Evolutionary conservation across 768 basidiomycete genomes (phyloP).

Genomic region (Ramaria sp.): DNA sequence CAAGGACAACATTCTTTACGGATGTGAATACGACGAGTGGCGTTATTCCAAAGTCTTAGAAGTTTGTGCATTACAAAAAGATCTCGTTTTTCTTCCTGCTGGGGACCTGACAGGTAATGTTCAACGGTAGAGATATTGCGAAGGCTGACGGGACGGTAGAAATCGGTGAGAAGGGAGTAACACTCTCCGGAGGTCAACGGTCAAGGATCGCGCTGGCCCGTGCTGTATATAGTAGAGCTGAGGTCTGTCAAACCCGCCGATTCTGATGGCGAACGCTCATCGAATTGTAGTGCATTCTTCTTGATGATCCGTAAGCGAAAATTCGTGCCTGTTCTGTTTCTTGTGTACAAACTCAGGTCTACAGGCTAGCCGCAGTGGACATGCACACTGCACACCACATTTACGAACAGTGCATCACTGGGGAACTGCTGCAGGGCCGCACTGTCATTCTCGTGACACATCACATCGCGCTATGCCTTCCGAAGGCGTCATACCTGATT

Average conservation of each 20-base stretch:
- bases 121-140: slow-evolving; percentile 1
- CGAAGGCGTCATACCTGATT: slow-evolving; percentile 56
- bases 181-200: slow-evolving; percentile 62
- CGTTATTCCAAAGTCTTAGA: slow-evolving; percentile 61
- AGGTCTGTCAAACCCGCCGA: not conserved
- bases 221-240: slow-evolving; percentile 63
- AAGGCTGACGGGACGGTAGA: slow-evolving; percentile 25
- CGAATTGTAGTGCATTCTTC: slow-evolving; percentile 36
- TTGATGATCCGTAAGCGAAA: slow-evolving; percentile 58
- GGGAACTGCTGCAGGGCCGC: slow-evolving; percentile 48
- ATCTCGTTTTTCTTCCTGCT: slow-evolving; percentile 61
- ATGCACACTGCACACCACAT: slow-evolving; percentile 71
- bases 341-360: slow-evolving; percentile 3
- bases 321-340: not conserved
- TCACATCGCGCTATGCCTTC: slow-evolving; percentile 63
- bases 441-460: slow-evolving; percentile 82
- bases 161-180: slow-evolving; percentile 76
- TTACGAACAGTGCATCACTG: slow-evolving; percentile 50
- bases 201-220: slow-evolving; percentile 70
- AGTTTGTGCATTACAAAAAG: slow-evolving; percentile 63
- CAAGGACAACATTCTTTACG: slow-evolving; percentile 72
- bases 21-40: slow-evolving; percentile 44
- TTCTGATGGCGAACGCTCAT: not conserved
- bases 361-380: slow-evolving; percentile 58
- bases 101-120: slow-evolving; percentile 63